Evolutionary conservation across 2,329 filamentous ascomycete genomes (phyloP).

Genomic region (Apiospora pterosperma): DNA sequence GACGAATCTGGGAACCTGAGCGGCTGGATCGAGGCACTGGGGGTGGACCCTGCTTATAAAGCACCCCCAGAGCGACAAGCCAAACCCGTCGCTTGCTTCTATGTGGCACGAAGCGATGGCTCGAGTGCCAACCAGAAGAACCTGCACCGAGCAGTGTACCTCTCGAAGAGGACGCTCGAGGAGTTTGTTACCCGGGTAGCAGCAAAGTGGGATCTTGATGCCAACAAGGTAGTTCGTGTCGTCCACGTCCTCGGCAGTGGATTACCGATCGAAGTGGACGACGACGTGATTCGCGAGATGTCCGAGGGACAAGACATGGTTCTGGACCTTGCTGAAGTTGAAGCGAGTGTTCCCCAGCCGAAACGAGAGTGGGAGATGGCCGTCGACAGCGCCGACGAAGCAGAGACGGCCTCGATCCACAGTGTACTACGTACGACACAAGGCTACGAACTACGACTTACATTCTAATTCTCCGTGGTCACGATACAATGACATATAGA

Average conservation of each 20-base stretch:
- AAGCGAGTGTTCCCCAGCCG: constrained; percentile 30
- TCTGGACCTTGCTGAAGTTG: constrained; percentile 58
- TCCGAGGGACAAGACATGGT: constrained; percentile 91
- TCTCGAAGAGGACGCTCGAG: constrained; percentile 70
- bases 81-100: constrained; percentile 85
- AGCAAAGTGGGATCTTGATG: constrained; percentile 76
- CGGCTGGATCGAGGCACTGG: constrained; percentile 87
- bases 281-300: constrained; percentile 80
- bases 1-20: constrained; percentile 64
- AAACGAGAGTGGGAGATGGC: constrained; percentile 63
- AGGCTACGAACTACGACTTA: constrained; percentile 43
- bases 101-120: constrained; percentile 59
- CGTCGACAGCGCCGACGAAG: constrained; percentile 44
- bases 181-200: constrained; percentile 73
- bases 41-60: constrained; percentile 82
- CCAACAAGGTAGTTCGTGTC: constrained; percentile 65
- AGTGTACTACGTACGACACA: constrained; percentile 26
- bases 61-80: constrained; percentile 69
- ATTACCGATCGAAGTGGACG: constrained; percentile 81
- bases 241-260: constrained; percentile 72
- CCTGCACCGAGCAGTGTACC: constrained; percentile 81
- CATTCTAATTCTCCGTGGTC: constrained; percentile 31
- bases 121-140: constrained; percentile 50
- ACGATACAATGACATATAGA: not conserved
- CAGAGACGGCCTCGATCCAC: constrained; percentile 29